Evolutionary conservation across 2,329 filamentous ascomycete genomes (phyloP).

Genomic region (Eutypella sp.): DNA sequence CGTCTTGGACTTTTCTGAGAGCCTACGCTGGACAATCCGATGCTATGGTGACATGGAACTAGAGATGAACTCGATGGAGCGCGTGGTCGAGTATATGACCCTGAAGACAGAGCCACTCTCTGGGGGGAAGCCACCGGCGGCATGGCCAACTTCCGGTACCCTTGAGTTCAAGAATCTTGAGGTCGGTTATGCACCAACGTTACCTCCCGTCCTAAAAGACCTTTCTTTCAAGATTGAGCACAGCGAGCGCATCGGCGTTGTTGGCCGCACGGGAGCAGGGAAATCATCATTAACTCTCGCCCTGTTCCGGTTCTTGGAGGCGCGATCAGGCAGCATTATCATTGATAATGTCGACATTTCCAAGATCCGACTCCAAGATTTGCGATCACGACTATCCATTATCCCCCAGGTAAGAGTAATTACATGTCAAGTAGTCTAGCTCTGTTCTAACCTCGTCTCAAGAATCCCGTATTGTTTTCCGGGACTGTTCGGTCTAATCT

Average conservation of each 20-base stretch:
- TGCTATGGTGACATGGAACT: too few relatives aligned
- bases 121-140: slow-evolving; percentile 44
- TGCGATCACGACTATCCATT: slow-evolving; percentile 70
- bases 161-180: slow-evolving; percentile 65
- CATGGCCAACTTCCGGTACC: slow-evolving; percentile 64
- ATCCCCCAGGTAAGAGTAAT: slow-evolving; percentile 76
- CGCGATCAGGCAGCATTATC: slow-evolving; percentile 63
- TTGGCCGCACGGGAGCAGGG: slow-evolving; percentile 69
- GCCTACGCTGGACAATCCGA: too few relatives aligned
- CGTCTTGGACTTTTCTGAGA: too few relatives aligned
- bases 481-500: slow-evolving; percentile 69
- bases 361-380: slow-evolving; percentile 62
- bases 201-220: slow-evolving; percentile 60
- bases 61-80: too few relatives aligned
- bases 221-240: slow-evolving; percentile 54
- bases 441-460: too few relatives aligned
- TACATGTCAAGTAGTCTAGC: too few relatives aligned
- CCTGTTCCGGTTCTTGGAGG: slow-evolving; percentile 67
- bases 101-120: slow-evolving; percentile 50
- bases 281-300: slow-evolving; percentile 71
- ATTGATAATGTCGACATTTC: slow-evolving; percentile 68
- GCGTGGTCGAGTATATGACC: too few relatives aligned
- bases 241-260: slow-evolving; percentile 71
- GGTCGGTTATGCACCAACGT: slow-evolving; percentile 62
- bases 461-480: slow-evolving; percentile 66